Evolutionary conservation across 2,329 filamentous ascomycete genomes (phyloP).

Genomic region (Sordariomycetes sp.): DNA sequence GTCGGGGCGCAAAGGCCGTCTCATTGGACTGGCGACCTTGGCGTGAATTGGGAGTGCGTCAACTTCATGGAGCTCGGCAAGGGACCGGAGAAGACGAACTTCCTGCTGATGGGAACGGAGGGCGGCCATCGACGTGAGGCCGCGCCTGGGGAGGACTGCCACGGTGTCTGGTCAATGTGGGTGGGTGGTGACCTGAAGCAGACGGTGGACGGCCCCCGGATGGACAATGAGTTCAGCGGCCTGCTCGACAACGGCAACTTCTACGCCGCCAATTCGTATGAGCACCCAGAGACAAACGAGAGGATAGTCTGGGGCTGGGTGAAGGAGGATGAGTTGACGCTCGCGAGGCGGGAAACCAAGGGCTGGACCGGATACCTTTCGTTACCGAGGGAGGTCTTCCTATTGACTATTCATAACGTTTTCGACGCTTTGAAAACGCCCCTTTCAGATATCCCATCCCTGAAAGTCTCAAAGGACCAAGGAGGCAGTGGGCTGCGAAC

Average conservation of each 20-base stretch:
- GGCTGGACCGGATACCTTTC: slow-evolving; percentile 40
- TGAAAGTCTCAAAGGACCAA: slow-evolving; percentile 16
- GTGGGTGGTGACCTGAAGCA: slow-evolving; percentile 24
- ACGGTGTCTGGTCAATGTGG: slow-evolving; percentile 23
- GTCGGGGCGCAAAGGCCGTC: slow-evolving; percentile 25
- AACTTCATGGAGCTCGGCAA: slow-evolving; percentile 33
- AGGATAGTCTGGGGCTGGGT: slow-evolving; percentile 40
- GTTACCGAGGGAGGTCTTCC: slow-evolving; percentile 30
- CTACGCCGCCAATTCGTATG: slow-evolving; percentile 40
- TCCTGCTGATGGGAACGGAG: slow-evolving; percentile 36
- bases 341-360: slow-evolving; percentile 29
- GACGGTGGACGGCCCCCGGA: slow-evolving; percentile 6
- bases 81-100: slow-evolving; percentile 14
- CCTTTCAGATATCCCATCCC: slow-evolving; percentile 28
- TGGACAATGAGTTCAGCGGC: slow-evolving; percentile 30
- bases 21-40: slow-evolving; percentile 38
- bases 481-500: slow-evolving; percentile 17
- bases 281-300: slow-evolving; percentile 28
- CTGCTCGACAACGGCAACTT: slow-evolving; percentile 36
- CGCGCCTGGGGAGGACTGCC: slow-evolving; percentile 4
- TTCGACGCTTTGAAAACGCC: slow-evolving; percentile 22
- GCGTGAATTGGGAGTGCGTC: slow-evolving; percentile 41
- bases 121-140: slow-evolving; percentile 17
- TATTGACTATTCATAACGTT: slow-evolving; percentile 27
- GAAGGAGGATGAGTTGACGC: slow-evolving; percentile 37